Evolutionary conservation across 1,284 basidiomycete genomes (phyloP).

Genomic region (Erythrobasidium hasegawianum): DNA sequence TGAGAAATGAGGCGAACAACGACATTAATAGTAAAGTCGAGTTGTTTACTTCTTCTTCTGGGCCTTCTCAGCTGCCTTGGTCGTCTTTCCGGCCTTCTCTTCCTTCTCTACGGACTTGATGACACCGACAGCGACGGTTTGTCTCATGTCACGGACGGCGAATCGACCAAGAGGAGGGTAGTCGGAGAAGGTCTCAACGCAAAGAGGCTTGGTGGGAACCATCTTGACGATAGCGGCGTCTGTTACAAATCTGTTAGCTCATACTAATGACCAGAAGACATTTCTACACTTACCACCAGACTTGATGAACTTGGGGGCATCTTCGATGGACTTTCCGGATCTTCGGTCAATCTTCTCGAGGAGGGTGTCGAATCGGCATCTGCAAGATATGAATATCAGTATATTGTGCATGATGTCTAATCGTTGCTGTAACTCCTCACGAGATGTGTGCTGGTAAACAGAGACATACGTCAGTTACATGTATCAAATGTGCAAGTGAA

Average conservation of each 20-base stretch:
- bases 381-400: no score
- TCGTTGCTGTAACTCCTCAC: background rate
- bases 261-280: no score
- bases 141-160: constrained; percentile 57
- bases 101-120: constrained; percentile 60
- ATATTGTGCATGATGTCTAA: no score
- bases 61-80: constrained; percentile 31
- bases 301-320: constrained; percentile 92
- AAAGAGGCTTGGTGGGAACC: constrained; percentile 91
- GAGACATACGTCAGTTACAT: background rate
- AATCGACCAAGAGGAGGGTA: constrained; percentile 99
- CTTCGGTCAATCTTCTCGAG: constrained; percentile 99
- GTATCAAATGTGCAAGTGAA: constrained; percentile 1
- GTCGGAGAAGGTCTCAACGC: constrained; percentile 94
- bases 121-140: constrained; percentile 95
- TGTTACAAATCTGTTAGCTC: no score
- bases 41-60: constrained; percentile 36
- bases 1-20: background rate
- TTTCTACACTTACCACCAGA: no score
- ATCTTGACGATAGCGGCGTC: constrained; percentile 84
- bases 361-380: constrained; percentile 95
- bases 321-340: constrained; percentile 88
- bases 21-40: background rate
- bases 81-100: constrained; percentile 33
- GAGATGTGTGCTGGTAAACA: constrained; percentile 65